phyloP scores from a whole-genome alignment of 371 early-diverging fungal genomes.

The Nosema muscidifuracis region DNA sequence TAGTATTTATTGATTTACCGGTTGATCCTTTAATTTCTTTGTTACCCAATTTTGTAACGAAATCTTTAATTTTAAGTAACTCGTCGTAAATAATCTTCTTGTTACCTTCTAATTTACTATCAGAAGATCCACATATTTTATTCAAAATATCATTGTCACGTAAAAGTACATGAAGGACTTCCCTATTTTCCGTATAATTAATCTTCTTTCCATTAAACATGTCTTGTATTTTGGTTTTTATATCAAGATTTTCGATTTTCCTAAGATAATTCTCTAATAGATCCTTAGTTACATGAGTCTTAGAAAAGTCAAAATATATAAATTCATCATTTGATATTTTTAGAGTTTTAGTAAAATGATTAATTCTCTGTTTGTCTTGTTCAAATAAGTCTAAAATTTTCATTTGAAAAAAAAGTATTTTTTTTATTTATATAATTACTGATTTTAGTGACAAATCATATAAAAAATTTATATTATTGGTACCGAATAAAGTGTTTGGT shows the following conservation, averaged over 20 bases:
- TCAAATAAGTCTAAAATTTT: constrained; percentile 13
- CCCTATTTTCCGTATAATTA: constrained; percentile 91
- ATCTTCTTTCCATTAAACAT: constrained; percentile 90
- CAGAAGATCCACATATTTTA: constrained; percentile 65
- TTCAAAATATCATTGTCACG: constrained; percentile 74
- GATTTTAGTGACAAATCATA: too few relatives aligned
- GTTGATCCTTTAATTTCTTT: constrained; percentile 86
- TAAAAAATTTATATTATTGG: too few relatives aligned
- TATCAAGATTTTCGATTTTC: constrained; percentile 28
- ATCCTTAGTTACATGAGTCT: constrained; percentile 54
- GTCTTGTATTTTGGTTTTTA: constrained; percentile 63
- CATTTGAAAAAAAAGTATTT: too few relatives aligned
- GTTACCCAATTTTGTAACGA: constrained; percentile 72
- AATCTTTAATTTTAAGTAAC: constrained; percentile 77
- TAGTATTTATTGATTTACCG: constrained; percentile 78
- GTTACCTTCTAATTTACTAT: constrained; percentile 8
- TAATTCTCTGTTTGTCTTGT: constrained; percentile 39
- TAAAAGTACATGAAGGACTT: constrained; percentile 87
- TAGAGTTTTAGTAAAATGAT: constrained; percentile 27
- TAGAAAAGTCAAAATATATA: constrained; percentile 58
- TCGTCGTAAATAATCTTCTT: constrained; percentile 71
- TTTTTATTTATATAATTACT: too few relatives aligned
- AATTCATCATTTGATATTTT: constrained; percentile 34
- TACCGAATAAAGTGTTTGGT: too few relatives aligned
- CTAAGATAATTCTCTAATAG: not conserved